Conservation (phyloP, 768 basidiomycete genomes). For the Panaeolus papilionaceus region DNA sequence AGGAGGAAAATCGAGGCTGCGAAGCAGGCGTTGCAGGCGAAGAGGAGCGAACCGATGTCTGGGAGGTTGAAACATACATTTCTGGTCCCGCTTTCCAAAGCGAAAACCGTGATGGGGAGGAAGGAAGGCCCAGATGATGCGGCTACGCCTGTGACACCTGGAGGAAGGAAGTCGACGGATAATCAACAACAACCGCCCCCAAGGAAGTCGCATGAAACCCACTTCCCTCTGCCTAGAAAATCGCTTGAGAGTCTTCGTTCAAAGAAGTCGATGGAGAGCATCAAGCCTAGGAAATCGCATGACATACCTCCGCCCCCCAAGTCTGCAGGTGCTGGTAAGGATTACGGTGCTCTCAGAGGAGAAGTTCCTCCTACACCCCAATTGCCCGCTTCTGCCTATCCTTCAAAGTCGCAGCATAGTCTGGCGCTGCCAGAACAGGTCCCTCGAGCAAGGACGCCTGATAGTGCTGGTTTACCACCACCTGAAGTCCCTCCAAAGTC, state of each 20-base stretch:
- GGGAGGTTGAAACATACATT: conserved; percentile 42
- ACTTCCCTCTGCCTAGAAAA: conserved; percentile 12
- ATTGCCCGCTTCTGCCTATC: neutral
- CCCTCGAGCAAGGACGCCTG: conserved; percentile 27
- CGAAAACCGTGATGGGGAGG: conserved; percentile 27
- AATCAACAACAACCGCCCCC: conserved; percentile 11
- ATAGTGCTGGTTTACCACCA: conserved; percentile 33
- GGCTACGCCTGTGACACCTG: conserved; percentile 12
- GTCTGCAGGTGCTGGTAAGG: conserved; percentile 21
- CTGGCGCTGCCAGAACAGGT: conserved; percentile 12
- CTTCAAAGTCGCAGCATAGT: conserved; percentile 4
- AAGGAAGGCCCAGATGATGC: conserved; percentile 32
- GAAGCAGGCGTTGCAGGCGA: conserved; percentile 30
- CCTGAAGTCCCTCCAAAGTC: conserved; percentile 59
- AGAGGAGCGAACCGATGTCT: conserved; percentile 32
- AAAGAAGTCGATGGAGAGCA: conserved; percentile 15
- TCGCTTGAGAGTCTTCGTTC: conserved; percentile 18
- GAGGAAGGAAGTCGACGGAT: conserved; percentile 11
- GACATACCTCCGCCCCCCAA: conserved; percentile 22
- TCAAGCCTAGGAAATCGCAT: neutral
- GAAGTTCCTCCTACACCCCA: conserved; percentile 6
- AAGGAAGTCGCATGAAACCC: neutral
- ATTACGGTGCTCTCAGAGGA: neutral
- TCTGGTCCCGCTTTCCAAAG: conserved; percentile 38
- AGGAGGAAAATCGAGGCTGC: conserved; percentile 32